Conservation (phyloP, 2,329 filamentous ascomycete species). For the Ceratocystis papillata region DNA sequence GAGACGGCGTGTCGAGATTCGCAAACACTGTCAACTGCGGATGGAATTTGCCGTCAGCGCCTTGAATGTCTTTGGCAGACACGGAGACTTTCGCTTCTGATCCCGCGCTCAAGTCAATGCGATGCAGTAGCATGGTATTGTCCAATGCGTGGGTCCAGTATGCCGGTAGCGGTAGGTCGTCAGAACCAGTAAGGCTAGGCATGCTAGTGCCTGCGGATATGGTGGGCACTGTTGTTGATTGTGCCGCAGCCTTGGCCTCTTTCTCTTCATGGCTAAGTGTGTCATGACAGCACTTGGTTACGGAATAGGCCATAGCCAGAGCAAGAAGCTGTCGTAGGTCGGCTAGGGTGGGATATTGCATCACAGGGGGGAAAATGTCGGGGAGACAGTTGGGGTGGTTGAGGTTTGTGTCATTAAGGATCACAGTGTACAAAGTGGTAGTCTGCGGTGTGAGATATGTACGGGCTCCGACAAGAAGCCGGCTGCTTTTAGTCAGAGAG, state of each 20-base stretch:
- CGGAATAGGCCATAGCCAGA: constrained; percentile 35
- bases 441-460: constrained; percentile 38
- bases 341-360: constrained; percentile 37
- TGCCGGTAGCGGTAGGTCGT: not conserved
- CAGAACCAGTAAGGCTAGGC: not conserved
- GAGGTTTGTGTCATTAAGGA: constrained; percentile 25
- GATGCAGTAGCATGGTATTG: constrained; percentile 12
- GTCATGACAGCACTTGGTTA: constrained; percentile 33
- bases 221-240: not conserved
- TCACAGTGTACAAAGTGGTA: constrained; percentile 37
- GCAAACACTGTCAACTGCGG: constrained; percentile 9
- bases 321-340: constrained; percentile 40
- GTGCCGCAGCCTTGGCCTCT: not conserved
- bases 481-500: constrained; percentile 36
- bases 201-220: not conserved
- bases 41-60: not conserved
- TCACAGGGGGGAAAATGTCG: constrained; percentile 36
- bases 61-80: not conserved
- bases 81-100: constrained; percentile 3
- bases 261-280: constrained; percentile 24
- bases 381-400: constrained; percentile 30
- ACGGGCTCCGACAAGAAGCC: constrained; percentile 37
- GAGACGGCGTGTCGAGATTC: not conserved
- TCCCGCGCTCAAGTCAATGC: not conserved
- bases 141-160: constrained; percentile 17